These are phyloP conservation scores for Neurospora tetraspora DNA, from an alignment of 495 filamentous ascomycete genomes.

Conservation along the genomic window DNA sequence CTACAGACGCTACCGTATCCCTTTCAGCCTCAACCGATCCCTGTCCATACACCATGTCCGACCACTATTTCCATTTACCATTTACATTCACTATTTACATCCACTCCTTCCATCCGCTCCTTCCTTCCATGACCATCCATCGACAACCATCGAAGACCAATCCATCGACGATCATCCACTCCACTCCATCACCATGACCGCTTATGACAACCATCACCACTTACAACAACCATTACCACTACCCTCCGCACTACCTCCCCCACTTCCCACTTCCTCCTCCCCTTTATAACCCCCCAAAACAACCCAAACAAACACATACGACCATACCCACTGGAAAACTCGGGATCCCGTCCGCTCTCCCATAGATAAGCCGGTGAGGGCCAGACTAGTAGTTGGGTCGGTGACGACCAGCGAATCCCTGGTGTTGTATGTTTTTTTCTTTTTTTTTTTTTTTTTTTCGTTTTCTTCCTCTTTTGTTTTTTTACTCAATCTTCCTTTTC, in stretches of 20 bases:
- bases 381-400: not conserved
- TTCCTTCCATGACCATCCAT: no score
- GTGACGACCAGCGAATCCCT: not conserved
- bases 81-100: not conserved
- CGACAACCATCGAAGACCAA: no score
- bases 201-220: no score
- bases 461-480: no score
- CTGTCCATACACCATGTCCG: not conserved
- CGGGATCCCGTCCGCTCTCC: slow-evolving; percentile 45
- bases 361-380: slow-evolving; percentile 26
- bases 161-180: no score
- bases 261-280: no score
- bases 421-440: not conserved
- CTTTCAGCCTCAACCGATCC: not conserved
- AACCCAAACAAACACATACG: not conserved
- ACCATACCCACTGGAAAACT: slow-evolving; percentile 18
- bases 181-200: no score
- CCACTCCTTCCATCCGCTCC: no score
- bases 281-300: not conserved
- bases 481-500: no score
- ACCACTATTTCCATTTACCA: not conserved
- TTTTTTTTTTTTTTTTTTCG: no score
- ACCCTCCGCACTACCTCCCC: not conserved
- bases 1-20: not conserved
- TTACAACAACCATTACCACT: not conserved